A percentile compares a stretch with the other conserved stretches of the same genome.
Conservation (phyloP, 805 yeast genomes). For the Saturnispora galanensis region DNA sequence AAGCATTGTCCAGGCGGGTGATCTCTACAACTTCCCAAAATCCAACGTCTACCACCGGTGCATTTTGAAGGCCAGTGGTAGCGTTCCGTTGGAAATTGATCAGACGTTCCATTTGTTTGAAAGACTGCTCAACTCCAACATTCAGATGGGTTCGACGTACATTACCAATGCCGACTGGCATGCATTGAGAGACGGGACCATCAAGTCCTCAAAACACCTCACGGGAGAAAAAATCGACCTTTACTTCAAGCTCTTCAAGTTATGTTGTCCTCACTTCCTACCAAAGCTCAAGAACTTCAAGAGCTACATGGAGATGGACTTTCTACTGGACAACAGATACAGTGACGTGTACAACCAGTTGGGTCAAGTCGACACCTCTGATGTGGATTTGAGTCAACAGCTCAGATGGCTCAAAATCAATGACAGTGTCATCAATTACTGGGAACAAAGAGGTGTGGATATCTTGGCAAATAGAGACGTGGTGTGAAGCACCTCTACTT, state of each 20-base stretch:
- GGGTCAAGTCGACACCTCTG: slow-evolving; percentile 26
- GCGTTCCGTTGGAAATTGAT: slow-evolving; percentile 38
- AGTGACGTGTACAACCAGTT: slow-evolving; percentile 27
- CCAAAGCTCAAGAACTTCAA: slow-evolving; percentile 32
- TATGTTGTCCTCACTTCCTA: slow-evolving; percentile 38
- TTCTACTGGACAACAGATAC: slow-evolving; percentile 30
- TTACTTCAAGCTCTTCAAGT: slow-evolving; percentile 44
- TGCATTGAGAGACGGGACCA: slow-evolving; percentile 72
- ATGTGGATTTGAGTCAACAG: slow-evolving; percentile 29
- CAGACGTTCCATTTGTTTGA: slow-evolving; percentile 36
- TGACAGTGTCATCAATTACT: slow-evolving; percentile 12
- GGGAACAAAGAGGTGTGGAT: slow-evolving; percentile 10
- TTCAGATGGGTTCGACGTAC: slow-evolving; percentile 38
- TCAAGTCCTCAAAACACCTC: slow-evolving; percentile 32
- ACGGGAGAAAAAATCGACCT: slow-evolving; percentile 36
- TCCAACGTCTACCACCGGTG: slow-evolving; percentile 69
- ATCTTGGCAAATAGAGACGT: slow-evolving; percentile 6
- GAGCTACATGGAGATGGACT: slow-evolving; percentile 33
- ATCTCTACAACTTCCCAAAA: slow-evolving; percentile 45
- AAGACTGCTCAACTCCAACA: slow-evolving; percentile 32
- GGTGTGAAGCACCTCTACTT: not conserved
- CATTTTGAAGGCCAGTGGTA: slow-evolving; percentile 60
- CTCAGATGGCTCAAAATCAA: slow-evolving; percentile 25
- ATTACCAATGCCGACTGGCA: slow-evolving; percentile 83
- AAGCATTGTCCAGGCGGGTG: slow-evolving; percentile 52